These are phyloP conservation scores for Carex parvula DNA, from an alignment of 176 grass and related monocot genomes.

Conservation along the genomic window DNA sequence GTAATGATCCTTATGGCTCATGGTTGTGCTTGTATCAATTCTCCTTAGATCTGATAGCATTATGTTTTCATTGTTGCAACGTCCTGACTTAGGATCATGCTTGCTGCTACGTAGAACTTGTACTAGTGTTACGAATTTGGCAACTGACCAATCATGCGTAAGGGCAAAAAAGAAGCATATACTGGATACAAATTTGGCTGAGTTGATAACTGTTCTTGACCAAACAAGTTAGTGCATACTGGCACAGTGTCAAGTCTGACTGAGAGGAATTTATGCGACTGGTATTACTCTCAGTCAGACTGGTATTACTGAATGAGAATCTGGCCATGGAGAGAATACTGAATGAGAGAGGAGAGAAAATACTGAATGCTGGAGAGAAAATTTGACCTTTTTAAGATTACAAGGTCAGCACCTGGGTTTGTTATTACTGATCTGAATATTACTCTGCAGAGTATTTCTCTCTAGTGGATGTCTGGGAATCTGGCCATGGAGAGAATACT, in stretches of 20 bases:
- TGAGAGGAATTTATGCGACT: neutral
- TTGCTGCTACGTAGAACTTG: neutral
- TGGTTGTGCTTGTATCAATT: neutral
- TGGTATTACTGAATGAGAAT: too few species aligned
- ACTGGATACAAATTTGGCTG: neutral
- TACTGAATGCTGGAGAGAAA: too few species aligned
- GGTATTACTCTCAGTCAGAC: too few species aligned
- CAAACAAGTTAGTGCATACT: neutral
- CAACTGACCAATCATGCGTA: neutral
- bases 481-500: constrained; percentile 89
- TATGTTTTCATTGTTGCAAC: neutral
- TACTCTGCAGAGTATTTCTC: too few species aligned
- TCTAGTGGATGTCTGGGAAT: constrained; percentile 79
- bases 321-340: too few species aligned
- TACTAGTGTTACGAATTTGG: neutral
- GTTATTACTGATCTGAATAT: constrained; percentile 85
- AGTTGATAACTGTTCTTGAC: neutral
- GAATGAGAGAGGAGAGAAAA: too few species aligned
- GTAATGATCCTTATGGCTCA: too few species aligned
- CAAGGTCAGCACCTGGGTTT: constrained; percentile 77
- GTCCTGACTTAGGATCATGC: neutral
- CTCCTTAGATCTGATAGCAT: neutral
- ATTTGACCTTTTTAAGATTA: constrained; percentile 86
- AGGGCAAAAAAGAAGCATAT: neutral
- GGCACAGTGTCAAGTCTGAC: too few species aligned